Percentiles rank a stretch among this genome's conserved stretches.
phyloP scores from a whole-genome alignment of 495 filamentous ascomycete genomes.

The Xylaria grammica region DNA sequence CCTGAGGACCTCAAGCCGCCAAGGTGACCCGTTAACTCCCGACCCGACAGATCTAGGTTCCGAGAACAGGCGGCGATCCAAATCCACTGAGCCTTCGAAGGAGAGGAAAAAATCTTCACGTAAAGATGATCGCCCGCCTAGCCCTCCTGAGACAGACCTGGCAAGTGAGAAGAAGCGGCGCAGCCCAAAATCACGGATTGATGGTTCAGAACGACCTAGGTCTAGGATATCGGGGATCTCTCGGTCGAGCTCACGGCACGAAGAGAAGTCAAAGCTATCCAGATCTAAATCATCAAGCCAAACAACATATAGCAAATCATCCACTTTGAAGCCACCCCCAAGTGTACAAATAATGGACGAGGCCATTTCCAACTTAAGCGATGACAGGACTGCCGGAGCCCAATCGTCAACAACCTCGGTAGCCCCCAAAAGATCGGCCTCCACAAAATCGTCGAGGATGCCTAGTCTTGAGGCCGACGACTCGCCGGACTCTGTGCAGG shows the following conservation, averaged over 20 bases:
- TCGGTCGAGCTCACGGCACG: conserved; percentile 49
- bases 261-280: conserved; percentile 52
- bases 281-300: conserved; percentile 56
- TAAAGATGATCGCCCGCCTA: conserved; percentile 55
- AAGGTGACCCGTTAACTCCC: conserved; percentile 69
- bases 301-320: conserved; percentile 43
- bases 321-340: conserved; percentile 31
- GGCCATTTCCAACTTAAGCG: conserved; percentile 55
- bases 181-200: conserved; percentile 31
- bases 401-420: conserved; percentile 63
- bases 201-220: conserved; percentile 38
- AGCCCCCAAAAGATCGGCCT: conserved; percentile 61
- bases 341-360: conserved; percentile 26
- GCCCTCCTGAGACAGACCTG: conserved; percentile 61
- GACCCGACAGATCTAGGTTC: conserved; percentile 77
- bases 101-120: conserved; percentile 37
- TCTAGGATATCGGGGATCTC: conserved; percentile 49
- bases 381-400: conserved; percentile 28
- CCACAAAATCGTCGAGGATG: conserved; percentile 43
- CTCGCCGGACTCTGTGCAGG: conserved; percentile 53
- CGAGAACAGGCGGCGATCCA: conserved; percentile 49
- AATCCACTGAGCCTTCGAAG: conserved; percentile 40
- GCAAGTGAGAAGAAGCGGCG: conserved; percentile 50
- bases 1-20: conserved; percentile 43
- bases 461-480: conserved; percentile 44